phyloP scores from a whole-genome alignment of 148 eudicot genomes.

The Linanthus parryae region DNA sequence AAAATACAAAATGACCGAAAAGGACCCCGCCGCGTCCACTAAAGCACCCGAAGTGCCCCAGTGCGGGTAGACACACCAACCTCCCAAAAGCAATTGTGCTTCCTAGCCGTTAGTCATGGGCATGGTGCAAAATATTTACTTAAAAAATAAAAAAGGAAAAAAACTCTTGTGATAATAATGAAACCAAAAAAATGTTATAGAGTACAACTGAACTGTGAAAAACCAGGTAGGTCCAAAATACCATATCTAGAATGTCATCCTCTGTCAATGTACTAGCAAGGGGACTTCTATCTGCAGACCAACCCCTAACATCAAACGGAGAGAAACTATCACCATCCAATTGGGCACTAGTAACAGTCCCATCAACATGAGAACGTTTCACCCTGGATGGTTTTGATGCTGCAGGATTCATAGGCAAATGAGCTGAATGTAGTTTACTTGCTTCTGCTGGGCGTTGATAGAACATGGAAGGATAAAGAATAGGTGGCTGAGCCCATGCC shows the following conservation, averaged over 20 bases:
- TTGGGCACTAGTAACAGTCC: slow-evolving; percentile 18
- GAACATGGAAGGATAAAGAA: slow-evolving; percentile 38
- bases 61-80: too few species aligned
- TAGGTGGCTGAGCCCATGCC: slow-evolving; percentile 28
- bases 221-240: slow-evolving; percentile 25
- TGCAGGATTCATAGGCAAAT: slow-evolving; percentile 21
- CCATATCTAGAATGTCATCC: slow-evolving; percentile 86
- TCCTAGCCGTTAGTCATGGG: too few species aligned
- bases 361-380: slow-evolving; percentile 19
- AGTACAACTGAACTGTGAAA: not conserved
- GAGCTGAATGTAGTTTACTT: slow-evolving; percentile 30
- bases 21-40: too few species aligned
- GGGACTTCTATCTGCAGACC: slow-evolving; percentile 42
- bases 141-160: too few species aligned
- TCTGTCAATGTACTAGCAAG: slow-evolving; percentile 52
- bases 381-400: slow-evolving; percentile 18
- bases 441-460: slow-evolving; percentile 56
- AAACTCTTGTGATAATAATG: too few species aligned
- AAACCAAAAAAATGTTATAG: too few species aligned
- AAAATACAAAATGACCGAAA: too few species aligned
- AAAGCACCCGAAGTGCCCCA: too few species aligned
- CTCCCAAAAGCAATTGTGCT: too few species aligned
- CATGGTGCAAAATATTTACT: too few species aligned
- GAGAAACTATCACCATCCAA: slow-evolving; percentile 25
- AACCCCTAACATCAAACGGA: slow-evolving; percentile 33